Conservation (phyloP, 805 yeast species). For the Saccharomyces jurei region DNA sequence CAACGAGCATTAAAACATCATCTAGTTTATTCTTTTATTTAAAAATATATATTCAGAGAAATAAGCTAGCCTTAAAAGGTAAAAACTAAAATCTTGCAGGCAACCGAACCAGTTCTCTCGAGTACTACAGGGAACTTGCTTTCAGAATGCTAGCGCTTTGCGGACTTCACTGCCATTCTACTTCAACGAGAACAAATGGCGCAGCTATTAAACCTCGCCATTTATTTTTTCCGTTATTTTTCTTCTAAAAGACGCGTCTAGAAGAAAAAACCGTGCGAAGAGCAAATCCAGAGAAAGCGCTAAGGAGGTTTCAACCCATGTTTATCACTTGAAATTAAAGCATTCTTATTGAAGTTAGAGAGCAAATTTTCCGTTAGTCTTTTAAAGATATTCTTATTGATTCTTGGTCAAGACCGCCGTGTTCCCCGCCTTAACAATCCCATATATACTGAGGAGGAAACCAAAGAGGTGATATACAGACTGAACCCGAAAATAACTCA, state of each 20-base stretch:
- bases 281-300: background rate
- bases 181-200: background rate
- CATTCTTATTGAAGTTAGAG: background rate
- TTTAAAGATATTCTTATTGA: background rate
- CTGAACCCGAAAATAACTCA: background rate
- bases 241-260: background rate
- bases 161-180: background rate
- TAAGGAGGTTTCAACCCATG: background rate
- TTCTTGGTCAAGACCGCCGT: background rate
- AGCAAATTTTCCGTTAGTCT: background rate
- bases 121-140: background rate
- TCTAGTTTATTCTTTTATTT: background rate
- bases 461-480: background rate
- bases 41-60: background rate
- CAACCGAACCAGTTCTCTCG: background rate
- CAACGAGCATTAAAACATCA: background rate
- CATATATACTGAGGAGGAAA: background rate
- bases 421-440: background rate
- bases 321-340: background rate
- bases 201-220: background rate
- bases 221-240: background rate
- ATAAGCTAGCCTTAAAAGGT: background rate
- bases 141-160: background rate
- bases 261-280: background rate
- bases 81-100: background rate